Evolutionary conservation across 1,284 basidiomycete species (phyloP), one percentile per base, ranked within the genome.

Genomic region (Ustanciosporium gigantosporum): DNA sequence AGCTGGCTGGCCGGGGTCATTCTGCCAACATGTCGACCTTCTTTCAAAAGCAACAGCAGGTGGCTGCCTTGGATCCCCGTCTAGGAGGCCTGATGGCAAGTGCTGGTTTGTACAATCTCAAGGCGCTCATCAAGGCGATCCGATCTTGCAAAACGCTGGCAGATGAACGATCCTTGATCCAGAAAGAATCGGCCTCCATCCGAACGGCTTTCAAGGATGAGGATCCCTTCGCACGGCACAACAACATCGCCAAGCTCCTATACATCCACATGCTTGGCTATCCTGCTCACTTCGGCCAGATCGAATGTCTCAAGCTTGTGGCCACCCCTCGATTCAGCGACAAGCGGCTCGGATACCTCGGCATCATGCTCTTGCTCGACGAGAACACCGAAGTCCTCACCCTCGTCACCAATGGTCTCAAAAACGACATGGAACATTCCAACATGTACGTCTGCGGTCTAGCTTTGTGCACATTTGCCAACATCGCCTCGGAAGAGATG

Each of bases 261-360:
- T 98, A 99, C 82, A 98, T 99, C 79, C 93, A 98, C 80, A 98
- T 99, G 95, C 88, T 99, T 20, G 95, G 95, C 49, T 97, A 95
- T 51, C 92, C 94, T 3, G 95, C 95, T 23, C 95, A 99, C 79
- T 99, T 97, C 77, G 95, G 95, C 40, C 95, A 99, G 83, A 97
- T 99, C 79, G 95, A 98, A 82, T 99, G 95, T 81, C 83, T 99
- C 66, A 98, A 98, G 81, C 87, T 99, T 42, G 95, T 98, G 35
- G 95, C 95, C n/a, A 91, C 91, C 68, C 91, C 95, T 13, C 83
- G 92, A 23, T 99, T 98, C 81, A 86, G 89, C 37, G 95, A 99
- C 82, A 99, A 99, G 81, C 85, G 94, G 25, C 82, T 98, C 19
- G 95, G 95, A 2, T 99, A 98, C 76, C 82, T 98, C 36, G 95